These are phyloP conservation scores for Pichia sp. DNA, from an alignment of 1,139 yeast genomes.

Conservation along the genomic window DNA sequence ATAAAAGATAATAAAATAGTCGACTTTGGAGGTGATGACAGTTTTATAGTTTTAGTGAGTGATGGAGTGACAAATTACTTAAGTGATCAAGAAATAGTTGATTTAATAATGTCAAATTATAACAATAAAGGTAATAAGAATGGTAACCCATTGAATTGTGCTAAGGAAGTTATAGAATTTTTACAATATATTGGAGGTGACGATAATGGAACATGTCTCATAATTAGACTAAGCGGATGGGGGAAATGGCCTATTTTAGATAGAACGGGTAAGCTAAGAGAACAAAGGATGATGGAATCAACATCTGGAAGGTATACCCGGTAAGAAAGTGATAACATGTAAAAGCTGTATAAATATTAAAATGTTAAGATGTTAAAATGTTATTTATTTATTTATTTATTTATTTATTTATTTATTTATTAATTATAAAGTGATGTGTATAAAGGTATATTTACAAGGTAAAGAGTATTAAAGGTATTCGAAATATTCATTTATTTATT, in stretches of 20 bases:
- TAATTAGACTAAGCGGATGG: constrained; percentile 82
- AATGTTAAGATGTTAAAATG: neutral
- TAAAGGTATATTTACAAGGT: constrained; percentile 15
- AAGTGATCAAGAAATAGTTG: constrained; percentile 88
- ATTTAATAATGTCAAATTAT: constrained; percentile 67
- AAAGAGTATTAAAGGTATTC: neutral
- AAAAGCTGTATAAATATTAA: too few species aligned
- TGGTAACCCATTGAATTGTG: constrained; percentile 83
- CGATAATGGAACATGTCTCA: constrained; percentile 88
- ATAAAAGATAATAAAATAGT: constrained; percentile 39
- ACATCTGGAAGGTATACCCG: constrained; percentile 11
- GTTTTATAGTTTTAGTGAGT: constrained; percentile 67
- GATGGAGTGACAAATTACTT: constrained; percentile 83
- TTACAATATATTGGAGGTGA: constrained; percentile 87
- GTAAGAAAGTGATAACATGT: neutral
- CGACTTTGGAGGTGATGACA: constrained; percentile 70
- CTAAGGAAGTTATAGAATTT: constrained; percentile 76
- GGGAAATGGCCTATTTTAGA: constrained; percentile 84
- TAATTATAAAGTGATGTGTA: neutral
- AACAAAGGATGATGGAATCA: constrained; percentile 46
- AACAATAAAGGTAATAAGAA: constrained; percentile 57
- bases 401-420: neutral
- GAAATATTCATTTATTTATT: constrained; percentile 36
- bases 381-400: neutral
- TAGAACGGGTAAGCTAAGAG: constrained; percentile 76